Percentiles rank a stretch among this genome's conserved stretches.
Evolutionary conservation across 768 basidiomycete genomes (phyloP).

Genomic region (Kwoniella bestiolae): DNA sequence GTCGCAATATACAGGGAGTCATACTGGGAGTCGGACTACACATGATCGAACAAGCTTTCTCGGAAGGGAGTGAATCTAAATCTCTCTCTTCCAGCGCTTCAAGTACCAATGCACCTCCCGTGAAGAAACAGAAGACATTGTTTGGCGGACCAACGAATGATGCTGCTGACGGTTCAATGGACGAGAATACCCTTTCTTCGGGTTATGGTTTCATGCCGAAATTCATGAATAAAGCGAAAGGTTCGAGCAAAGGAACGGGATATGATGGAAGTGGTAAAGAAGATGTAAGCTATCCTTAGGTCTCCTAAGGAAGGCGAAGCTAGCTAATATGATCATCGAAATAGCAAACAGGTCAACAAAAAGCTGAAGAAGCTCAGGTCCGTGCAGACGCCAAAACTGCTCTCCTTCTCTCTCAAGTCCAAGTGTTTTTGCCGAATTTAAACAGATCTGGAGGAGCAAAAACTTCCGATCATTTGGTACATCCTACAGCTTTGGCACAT

Average conservation of each 20-base stretch:
- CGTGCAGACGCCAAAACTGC: constrained; percentile 76
- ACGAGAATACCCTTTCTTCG: neutral
- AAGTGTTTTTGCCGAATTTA: constrained; percentile 81
- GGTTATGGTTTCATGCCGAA: neutral
- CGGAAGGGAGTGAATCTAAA: constrained; percentile 23
- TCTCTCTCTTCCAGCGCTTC: neutral
- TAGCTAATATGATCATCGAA: neutral
- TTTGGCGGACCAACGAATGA: constrained; percentile 17
- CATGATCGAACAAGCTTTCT: constrained; percentile 77
- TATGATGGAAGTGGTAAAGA: constrained; percentile 83
- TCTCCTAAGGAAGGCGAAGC: neutral
- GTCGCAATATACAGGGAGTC: constrained; percentile 73
- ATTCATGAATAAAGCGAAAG: neutral
- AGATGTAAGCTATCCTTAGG: constrained; percentile 65
- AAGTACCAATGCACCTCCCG: constrained; percentile 7
- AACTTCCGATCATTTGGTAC: constrained; percentile 74
- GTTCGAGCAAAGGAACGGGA: constrained; percentile 68
- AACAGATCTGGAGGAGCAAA: constrained; percentile 74
- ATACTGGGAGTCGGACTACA: constrained; percentile 87
- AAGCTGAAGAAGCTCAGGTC: constrained; percentile 74
- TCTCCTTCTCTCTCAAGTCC: constrained; percentile 69
- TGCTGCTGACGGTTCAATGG: neutral
- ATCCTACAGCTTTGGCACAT: constrained; percentile 85
- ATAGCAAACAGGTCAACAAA: constrained; percentile 78
- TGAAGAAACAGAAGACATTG: constrained; percentile 41